Evolutionary conservation across 768 basidiomycete genomes (phyloP).

Genomic region (Jaapia argillacea): DNA sequence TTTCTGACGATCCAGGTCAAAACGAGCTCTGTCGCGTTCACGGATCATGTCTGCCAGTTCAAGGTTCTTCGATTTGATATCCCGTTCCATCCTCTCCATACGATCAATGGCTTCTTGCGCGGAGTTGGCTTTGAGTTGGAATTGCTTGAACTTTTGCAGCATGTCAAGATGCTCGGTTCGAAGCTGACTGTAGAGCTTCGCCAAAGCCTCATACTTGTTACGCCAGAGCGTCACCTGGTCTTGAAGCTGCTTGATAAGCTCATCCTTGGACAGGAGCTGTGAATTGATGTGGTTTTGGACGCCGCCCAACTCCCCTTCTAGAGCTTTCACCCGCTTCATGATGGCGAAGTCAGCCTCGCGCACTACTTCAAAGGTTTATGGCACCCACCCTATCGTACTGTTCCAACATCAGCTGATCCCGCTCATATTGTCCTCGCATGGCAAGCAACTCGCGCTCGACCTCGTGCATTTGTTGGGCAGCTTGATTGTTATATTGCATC

Average conservation of each 20-base stretch:
- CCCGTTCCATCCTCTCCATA: slow-evolving; percentile 98
- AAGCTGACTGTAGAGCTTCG: slow-evolving; percentile 96
- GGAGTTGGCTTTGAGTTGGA: slow-evolving; percentile 96
- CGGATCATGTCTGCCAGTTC: slow-evolving; percentile 98
- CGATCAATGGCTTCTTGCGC: slow-evolving; percentile 96
- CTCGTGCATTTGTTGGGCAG: slow-evolving; percentile 66
- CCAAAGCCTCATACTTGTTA: slow-evolving; percentile 97
- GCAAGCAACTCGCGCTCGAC: slow-evolving; percentile 85
- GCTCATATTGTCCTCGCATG: slow-evolving; percentile 95
- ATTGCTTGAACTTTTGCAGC: slow-evolving; percentile 92
- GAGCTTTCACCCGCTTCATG: slow-evolving; percentile 81
- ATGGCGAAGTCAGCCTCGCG: neutral
- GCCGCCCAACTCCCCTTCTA: slow-evolving; percentile 80
- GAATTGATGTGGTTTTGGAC: slow-evolving; percentile 69
- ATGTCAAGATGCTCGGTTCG: slow-evolving; percentile 96
- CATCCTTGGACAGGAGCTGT: slow-evolving; percentile 88
- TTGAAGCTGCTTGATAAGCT: slow-evolving; percentile 89
- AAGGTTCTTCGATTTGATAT: slow-evolving; percentile 96
- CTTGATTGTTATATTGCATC: slow-evolving; percentile 71
- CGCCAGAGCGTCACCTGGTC: slow-evolving; percentile 96
- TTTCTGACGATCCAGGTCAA: slow-evolving; percentile 91
- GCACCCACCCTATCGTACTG: slow-evolving; percentile 86
- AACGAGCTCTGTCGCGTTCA: slow-evolving; percentile 91
- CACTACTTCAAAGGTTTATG: neutral
- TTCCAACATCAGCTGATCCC: slow-evolving; percentile 94